Evolutionary conservation across 768 basidiomycete species (phyloP).

Genomic region (Pulveroboletus sp.): DNA sequence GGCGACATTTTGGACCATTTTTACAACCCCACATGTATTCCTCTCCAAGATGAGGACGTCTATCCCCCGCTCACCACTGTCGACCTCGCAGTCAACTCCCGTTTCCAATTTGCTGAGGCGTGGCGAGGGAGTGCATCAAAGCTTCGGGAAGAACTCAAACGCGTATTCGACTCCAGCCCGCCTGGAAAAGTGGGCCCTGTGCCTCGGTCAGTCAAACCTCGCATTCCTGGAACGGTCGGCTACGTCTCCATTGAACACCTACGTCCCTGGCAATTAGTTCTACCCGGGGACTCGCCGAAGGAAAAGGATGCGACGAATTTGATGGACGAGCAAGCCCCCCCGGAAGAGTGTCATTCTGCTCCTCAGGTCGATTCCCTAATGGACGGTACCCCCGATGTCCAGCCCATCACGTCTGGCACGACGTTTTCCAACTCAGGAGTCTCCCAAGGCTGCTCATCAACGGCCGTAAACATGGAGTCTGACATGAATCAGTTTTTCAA

Average conservation of each 20-base stretch:
- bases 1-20: slow-evolving; percentile 8
- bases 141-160: slow-evolving; percentile 11
- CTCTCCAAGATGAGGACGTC: slow-evolving; percentile 14
- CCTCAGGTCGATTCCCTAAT: background rate
- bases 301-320: background rate
- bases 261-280: slow-evolving; percentile 16
- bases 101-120: slow-evolving; percentile 21
- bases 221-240: slow-evolving; percentile 5
- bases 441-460: background rate
- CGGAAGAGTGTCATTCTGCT: background rate
- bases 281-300: background rate
- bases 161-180: background rate
- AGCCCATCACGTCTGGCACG: background rate
- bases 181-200: slow-evolving; percentile 1
- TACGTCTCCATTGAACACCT: slow-evolving; percentile 7
- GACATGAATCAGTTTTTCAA: slow-evolving; percentile 30
- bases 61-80: slow-evolving; percentile 15
- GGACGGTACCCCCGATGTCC: background rate
- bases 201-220: slow-evolving; percentile 2
- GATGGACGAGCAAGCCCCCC: background rate
- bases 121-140: slow-evolving; percentile 16
- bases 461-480: slow-evolving; percentile 12
- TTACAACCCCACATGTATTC: slow-evolving; percentile 8
- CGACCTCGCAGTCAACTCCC: slow-evolving; percentile 19
- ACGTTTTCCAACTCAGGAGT: background rate